Evolutionary conservation across 345 rosid genomes (phyloP), one percentile per base, ranked within the genome.

Genomic region (Brassica carinata): DNA sequence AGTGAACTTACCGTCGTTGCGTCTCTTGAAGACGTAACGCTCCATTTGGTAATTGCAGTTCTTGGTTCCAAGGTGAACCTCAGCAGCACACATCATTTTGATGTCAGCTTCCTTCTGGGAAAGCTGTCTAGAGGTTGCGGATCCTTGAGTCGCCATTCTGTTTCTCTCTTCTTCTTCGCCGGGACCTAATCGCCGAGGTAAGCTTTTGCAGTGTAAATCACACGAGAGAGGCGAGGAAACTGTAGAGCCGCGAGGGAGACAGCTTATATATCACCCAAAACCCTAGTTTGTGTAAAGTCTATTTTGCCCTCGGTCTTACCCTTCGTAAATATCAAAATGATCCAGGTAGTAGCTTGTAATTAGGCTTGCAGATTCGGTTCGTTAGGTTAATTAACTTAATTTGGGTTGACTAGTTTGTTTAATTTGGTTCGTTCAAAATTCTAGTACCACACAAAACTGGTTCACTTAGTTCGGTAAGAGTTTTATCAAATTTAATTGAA

Each of bases 31-130:
- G 67, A 88, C 93, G 79, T 94, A 94, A 8, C 96, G 92, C 67
- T 92, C 98, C 98, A 94, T 92, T 80, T 94, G 98, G 83, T 82
- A 94, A 31, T 94, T 88, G 55, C 96, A 92, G 78, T 94, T 92
- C 73, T 94, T 94, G 77, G 98, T 94, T 3, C 98, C 98, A 62
- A 92, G 90, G 70, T 94, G 97, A 58, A 94, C 98, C 72, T 94
- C 94, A 7, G 98, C 93, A 0, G 97, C 92, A 86, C 90, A 78
- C 98, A 94, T 94, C 93, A 92, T 87, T 78, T 81, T 91, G 72
- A 92, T 88, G 84, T 94, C 98, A 5, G 87, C 83, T 77, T 92
- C 97, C 84, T 82, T 94, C 83, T 89, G 91, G 1, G 92, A 86
- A 0, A 90, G 88, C 73, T 85, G 89, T 67, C 76, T 82, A 7